Base-by-base conservation (phyloP, 495 filamentous ascomycete species). In the Penicillium samsonianum region DNA sequence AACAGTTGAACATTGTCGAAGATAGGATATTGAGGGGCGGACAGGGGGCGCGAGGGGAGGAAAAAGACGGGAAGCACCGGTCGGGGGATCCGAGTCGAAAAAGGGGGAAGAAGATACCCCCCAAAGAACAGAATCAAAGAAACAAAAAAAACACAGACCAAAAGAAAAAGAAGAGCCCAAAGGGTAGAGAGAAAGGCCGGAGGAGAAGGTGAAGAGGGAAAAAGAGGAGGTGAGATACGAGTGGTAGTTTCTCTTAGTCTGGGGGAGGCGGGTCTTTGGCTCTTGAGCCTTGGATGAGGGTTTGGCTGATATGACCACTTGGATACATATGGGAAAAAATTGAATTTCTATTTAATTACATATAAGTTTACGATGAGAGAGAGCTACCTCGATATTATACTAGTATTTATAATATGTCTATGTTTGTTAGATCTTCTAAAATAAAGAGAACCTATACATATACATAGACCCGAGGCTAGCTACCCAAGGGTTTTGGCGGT, bases 1-100 rank as follows among this genome's bases (percentile, higher is more conserved):
- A 76, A 28, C 81, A 80, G 33, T 73, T 74, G 55, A 88, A 79
- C 54, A 86, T 82, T 63, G 87, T 87, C 70, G 86, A 82, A 72
- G 87, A 83, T 68, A 90, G 84, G 68, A 79, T 82, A 49, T 33
- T 53, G 58, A 55, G 50, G 54, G 73, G 53, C 89, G 74, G 70
- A 84, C 87, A 54, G 82, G 86, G 51, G 87, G 70, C 57, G 76
- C 62, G 50, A 74, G 72, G 59, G 77, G 69, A 62, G 80, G 73
- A 38, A 84, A 81, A 49, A 83, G 80, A 76, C 87, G 86, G 65
- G 65, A 58, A 60, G 40, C 60, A 62, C 57, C 61, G 61, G 61
- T 58, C 51, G 51, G 51, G 53, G 52, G 14, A 40, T 16, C 49
- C 43, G 67, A 59, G 79, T 26, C 83, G 28, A 26, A 44, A 59